Percentiles rank a stretch among this genome's conserved stretches.
Evolutionary conservation across 1,139 yeast species (phyloP).

Genomic region (Geotrichum histeridarum): DNA sequence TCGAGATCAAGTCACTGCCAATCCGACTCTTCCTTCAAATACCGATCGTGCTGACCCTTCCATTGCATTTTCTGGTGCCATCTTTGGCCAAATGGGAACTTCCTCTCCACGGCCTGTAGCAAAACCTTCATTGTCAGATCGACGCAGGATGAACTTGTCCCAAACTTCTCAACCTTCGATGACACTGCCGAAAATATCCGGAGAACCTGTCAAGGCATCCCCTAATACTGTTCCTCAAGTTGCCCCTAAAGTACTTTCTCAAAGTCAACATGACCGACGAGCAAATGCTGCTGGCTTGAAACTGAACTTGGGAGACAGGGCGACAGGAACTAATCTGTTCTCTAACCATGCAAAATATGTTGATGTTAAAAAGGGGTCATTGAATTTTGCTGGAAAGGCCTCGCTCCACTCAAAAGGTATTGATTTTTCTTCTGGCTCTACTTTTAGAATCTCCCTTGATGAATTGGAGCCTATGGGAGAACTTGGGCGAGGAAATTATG

Average conservation of each 20-base stretch:
- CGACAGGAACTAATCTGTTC: slow-evolving; percentile 39
- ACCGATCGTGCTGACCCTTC: not conserved
- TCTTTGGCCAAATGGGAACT: slow-evolving; percentile 11
- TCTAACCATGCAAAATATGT: slow-evolving; percentile 81
- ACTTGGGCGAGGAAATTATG: slow-evolving; percentile 92
- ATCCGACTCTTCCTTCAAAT: not conserved
- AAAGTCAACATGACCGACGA: not conserved
- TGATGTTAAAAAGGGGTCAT: slow-evolving; percentile 84
- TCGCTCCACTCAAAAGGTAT: slow-evolving; percentile 88
- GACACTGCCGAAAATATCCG: not conserved
- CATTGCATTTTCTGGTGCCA: slow-evolving; percentile 11
- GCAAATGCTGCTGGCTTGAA: slow-evolving; percentile 18
- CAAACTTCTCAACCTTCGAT: slow-evolving; percentile 4
- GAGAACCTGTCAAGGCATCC: not conserved
- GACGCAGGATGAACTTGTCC: slow-evolving; percentile 33
- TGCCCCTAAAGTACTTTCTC: not conserved
- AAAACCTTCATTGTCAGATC: slow-evolving; percentile 33
- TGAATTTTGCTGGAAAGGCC: slow-evolving; percentile 90
- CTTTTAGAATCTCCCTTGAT: slow-evolving; percentile 79
- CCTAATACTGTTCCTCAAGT: slow-evolving; percentile 7
- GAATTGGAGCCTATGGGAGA: slow-evolving; percentile 82
- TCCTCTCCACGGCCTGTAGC: slow-evolving; percentile 13
- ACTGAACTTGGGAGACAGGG: slow-evolving; percentile 12
- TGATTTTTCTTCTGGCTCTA: slow-evolving; percentile 82
- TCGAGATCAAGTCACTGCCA: not conserved